Conservation (phyloP, 495 filamentous ascomycete genomes). For the Penicillium waksmanii region DNA sequence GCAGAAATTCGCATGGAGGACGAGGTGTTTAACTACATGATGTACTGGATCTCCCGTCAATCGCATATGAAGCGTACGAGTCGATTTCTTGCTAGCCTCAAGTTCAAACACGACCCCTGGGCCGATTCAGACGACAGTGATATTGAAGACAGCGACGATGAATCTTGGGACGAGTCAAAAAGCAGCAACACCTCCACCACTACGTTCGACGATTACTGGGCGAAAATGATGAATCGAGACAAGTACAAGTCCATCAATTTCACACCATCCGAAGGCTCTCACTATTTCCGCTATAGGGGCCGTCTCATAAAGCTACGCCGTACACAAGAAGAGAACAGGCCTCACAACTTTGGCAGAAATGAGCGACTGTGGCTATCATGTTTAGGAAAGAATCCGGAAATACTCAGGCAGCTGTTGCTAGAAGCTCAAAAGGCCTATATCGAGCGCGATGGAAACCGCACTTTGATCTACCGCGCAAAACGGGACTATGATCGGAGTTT, state of each 20-base stretch:
- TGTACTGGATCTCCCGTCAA: conserved; percentile 67
- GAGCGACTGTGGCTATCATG: neutral
- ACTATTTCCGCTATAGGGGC: conserved; percentile 65
- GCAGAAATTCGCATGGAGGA: conserved; percentile 66
- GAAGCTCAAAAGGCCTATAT: conserved; percentile 62
- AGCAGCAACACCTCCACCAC: conserved; percentile 22
- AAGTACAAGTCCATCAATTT: conserved; percentile 63
- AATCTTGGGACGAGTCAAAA: neutral
- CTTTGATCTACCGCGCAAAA: conserved; percentile 65
- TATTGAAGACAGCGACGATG: conserved; percentile 13
- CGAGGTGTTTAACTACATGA: conserved; percentile 67
- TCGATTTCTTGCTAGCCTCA: conserved; percentile 64
- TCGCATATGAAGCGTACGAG: conserved; percentile 56
- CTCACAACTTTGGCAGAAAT: neutral
- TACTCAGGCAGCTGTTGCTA: conserved; percentile 66
- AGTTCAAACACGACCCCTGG: conserved; percentile 46
- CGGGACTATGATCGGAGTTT: conserved; percentile 30
- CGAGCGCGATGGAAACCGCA: conserved; percentile 60
- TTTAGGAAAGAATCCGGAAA: conserved; percentile 49
- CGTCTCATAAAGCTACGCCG: conserved; percentile 38
- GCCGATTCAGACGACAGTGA: conserved; percentile 43
- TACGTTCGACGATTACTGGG: conserved; percentile 47
- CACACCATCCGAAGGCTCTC: conserved; percentile 63
- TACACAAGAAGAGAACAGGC: neutral
- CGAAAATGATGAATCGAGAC: conserved; percentile 38